Evolutionary conservation across 1,139 yeast genomes (phyloP), one percentile per base, ranked within the genome.

Genomic region (Scheffersomyces quercinus): DNA sequence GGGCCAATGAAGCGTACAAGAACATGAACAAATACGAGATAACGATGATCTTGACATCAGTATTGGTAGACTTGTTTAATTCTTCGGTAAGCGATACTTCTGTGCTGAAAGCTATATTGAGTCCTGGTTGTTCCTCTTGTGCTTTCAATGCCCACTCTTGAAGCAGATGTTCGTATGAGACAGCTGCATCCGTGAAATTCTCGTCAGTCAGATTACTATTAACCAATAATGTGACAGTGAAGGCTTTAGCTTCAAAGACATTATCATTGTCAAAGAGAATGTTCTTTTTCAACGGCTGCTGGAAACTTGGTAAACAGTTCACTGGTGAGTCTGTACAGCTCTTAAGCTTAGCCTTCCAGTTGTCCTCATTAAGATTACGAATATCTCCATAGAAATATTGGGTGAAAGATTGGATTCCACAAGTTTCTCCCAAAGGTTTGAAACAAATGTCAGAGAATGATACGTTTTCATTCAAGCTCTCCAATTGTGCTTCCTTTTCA

Each of bases 1-100:
- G 72, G 0, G 97, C 90, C 45, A 89, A 60, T 0, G 97, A 85
- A 0, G 96, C 95, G 60, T 93, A 93, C 0, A 88, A 52, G 57
- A 93, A 90, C 99, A 93, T 93, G n/a, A 83, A 75, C 32, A 89
- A 47, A 58, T 93, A 93, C 1, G 97, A 90, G 6, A 87, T 59
- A 1, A 81, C 68, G 5, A 93, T 80, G 40, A 89, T 84, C 45
- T 75, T 73, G 4, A 83, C 73, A 59, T 93, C 98, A 1, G 93
- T 85, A 56, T 85, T 88, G 15, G 93, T 81, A 1, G 93, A 84
- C 57, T 84, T 82, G 66, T 84, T 87, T 42, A 93, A 73, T 59
- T 93, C 99, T 49, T 89, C 82, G 38, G 86, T 88, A 29, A 93
- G 69, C 0, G 97, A 90, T 13, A 81, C 76, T 52, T 89, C 97